Percentiles rank a stretch among this genome's conserved stretches.
phyloP scores from a whole-genome alignment of 495 filamentous ascomycete genomes.

The Penicillium verhagenii region DNA sequence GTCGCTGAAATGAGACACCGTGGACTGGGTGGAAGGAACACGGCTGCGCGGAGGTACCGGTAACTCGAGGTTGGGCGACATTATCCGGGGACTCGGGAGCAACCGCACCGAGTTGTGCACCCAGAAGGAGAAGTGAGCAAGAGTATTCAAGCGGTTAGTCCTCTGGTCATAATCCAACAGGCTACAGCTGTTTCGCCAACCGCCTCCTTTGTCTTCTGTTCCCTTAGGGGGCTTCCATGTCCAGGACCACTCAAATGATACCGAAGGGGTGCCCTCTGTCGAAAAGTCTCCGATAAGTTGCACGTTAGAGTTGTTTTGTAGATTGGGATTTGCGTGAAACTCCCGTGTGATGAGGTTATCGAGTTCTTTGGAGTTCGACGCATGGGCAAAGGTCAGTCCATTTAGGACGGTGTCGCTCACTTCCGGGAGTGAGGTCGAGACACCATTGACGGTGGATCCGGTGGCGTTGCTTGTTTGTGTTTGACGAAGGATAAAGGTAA shows the following conservation, averaged over 20 bases:
- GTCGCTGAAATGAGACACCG: conserved; percentile 74
- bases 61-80: conserved; percentile 69
- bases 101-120: conserved; percentile 65
- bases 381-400: conserved; percentile 89
- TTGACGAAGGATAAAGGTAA: conserved; percentile 85
- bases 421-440: conserved; percentile 47
- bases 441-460: conserved; percentile 48
- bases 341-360: conserved; percentile 92
- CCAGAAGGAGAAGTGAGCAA: conserved; percentile 93
- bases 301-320: conserved; percentile 96
- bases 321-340: conserved; percentile 94
- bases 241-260: conserved; percentile 95
- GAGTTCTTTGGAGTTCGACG: conserved; percentile 77
- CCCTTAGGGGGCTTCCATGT: conserved; percentile 89
- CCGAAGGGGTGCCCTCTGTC: conserved; percentile 75
- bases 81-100: conserved; percentile 42
- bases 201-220: conserved; percentile 79
- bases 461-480: conserved; percentile 44
- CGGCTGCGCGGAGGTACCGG: conserved; percentile 73
- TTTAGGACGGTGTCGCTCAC: conserved; percentile 73
- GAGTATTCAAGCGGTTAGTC: conserved; percentile 80
- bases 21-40: conserved; percentile 76
- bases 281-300: conserved; percentile 85
- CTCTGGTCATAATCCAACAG: conserved; percentile 96
- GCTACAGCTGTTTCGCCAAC: conserved; percentile 94